Evolutionary conservation across 2,329 filamentous ascomycete species (phyloP).

Genomic region (Phaeomoniella chlamydospora): DNA sequence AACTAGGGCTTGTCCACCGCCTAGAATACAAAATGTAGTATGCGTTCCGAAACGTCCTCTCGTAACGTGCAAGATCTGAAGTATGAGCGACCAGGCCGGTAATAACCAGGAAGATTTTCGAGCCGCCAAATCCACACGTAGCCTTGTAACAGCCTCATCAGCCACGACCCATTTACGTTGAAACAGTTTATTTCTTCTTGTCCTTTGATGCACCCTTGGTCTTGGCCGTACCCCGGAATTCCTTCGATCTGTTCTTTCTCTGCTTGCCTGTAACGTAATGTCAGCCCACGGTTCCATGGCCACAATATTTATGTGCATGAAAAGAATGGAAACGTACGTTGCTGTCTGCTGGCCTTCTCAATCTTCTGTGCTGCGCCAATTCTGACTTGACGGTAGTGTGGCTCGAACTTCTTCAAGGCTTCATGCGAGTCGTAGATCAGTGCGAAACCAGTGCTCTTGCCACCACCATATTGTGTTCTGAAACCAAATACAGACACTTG

Average conservation of each 20-base stretch:
- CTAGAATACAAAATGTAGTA: not conserved
- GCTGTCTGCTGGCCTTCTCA: constrained; percentile 96
- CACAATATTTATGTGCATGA: constrained; percentile 3
- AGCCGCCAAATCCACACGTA: not conserved
- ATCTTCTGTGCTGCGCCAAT: constrained; percentile 86
- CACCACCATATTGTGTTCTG: constrained; percentile 97
- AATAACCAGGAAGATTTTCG: not conserved
- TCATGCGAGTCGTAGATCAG: constrained; percentile 97
- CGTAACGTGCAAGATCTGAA: not conserved
- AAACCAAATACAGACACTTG: constrained; percentile 97
- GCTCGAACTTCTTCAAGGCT: constrained; percentile 99
- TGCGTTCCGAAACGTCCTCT: not conserved
- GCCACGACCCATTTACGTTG: constrained; percentile 10
- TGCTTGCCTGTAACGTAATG: constrained; percentile 69
- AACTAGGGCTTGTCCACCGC: not conserved
- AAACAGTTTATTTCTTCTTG: constrained; percentile 62
- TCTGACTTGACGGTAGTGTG: constrained; percentile 89
- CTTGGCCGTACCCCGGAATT: constrained; percentile 95
- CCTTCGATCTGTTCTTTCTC: constrained; percentile 99
- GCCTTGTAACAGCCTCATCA: constrained; percentile 1
- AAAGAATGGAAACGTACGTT: constrained; percentile 60
- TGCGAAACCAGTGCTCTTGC: constrained; percentile 98
- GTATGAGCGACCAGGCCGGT: not conserved
- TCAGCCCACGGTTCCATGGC: constrained; percentile 4
- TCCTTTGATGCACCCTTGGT: constrained; percentile 95